Evolutionary conservation across 1,139 yeast species (phyloP), one percentile per base, ranked within the genome.

Genomic region (Lodderomyces beijingensis): DNA sequence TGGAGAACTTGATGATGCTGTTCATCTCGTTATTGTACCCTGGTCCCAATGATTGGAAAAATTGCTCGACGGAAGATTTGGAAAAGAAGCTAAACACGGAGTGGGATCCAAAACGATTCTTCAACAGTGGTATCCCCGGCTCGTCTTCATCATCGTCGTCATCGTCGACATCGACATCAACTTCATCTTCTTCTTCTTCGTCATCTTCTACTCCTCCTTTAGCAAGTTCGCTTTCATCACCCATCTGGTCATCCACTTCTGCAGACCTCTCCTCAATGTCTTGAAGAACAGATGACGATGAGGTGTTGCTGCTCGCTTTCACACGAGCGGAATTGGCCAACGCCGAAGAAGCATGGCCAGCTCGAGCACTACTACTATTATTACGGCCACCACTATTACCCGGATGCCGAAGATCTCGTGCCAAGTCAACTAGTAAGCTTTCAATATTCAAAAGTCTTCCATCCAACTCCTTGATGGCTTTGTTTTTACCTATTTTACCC

Each of bases 61-160:
- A 53, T 56, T 59, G 57, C 16, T 45, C 49, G 37, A 63, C 37
- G 4, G 66, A 59, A 32, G 55, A 55, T 14, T 51, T 47, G 6
- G 68, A 58, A 34, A 62, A 56, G 4, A 65, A 56, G 13, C 61
- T 49, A 34, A 60, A 38, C 25, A 61, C 49, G 14, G 68, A 59
- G 38, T 65, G 70, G 20, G 61, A 45, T 7, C 68, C 69, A 30
- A 59, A 55, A 32, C 49, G 18, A 25, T 33, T 36, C 12, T 11
- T 16, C 13, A 8, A 10, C 21, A 19, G 21, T 19, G 21, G 21
- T 7, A 19, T 19, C 10, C 21, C 21, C 21, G 7, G 9, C 10
- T 19, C 21, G 7, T 10, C 21, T 19, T 19, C 21, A 7, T 23
- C 26, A 23, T 23, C 26, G 4, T 16, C 14, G 6, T 18, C 17